Conservation (phyloP, 768 basidiomycete genomes). For the Trametes cingulata region DNA sequence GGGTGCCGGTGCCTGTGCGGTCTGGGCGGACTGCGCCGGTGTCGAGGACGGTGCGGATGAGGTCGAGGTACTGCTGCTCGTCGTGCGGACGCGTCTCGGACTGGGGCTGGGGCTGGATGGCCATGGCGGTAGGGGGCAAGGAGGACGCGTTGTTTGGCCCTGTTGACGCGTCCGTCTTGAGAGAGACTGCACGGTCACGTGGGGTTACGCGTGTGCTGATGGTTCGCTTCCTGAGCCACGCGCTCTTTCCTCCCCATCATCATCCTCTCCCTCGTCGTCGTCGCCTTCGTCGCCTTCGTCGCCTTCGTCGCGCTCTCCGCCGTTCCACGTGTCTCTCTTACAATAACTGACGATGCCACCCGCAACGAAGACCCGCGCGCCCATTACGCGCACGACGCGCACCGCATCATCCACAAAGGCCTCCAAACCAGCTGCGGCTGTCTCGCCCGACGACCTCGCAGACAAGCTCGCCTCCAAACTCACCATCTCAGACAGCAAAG, state of each 20-base stretch:
- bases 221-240: not conserved
- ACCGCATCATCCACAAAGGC: conserved; percentile 10
- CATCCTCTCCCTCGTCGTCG: not conserved
- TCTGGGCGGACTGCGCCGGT: conserved; percentile 81
- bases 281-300: not conserved
- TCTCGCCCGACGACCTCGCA: conserved; percentile 28
- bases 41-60: conserved; percentile 75
- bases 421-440: not conserved
- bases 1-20: conserved; percentile 92
- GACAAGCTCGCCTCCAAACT: conserved; percentile 27
- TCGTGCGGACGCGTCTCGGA: conserved; percentile 50
- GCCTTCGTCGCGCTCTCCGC: no score
- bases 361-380: conserved; percentile 1
- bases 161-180: conserved; percentile 7
- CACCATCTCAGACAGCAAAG: conserved; percentile 29
- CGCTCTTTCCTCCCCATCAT: not conserved
- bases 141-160: conserved; percentile 12
- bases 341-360: not conserved
- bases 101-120: not conserved
- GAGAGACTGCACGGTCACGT: conserved; percentile 9
- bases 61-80: conserved; percentile 85
- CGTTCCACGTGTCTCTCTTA: not conserved
- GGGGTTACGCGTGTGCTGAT: not conserved
- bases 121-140: conserved; percentile 2
- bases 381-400: not conserved